Base-by-base conservation (phyloP, 352 stramenopile species). In the Globisporangium nagaii region DNA sequence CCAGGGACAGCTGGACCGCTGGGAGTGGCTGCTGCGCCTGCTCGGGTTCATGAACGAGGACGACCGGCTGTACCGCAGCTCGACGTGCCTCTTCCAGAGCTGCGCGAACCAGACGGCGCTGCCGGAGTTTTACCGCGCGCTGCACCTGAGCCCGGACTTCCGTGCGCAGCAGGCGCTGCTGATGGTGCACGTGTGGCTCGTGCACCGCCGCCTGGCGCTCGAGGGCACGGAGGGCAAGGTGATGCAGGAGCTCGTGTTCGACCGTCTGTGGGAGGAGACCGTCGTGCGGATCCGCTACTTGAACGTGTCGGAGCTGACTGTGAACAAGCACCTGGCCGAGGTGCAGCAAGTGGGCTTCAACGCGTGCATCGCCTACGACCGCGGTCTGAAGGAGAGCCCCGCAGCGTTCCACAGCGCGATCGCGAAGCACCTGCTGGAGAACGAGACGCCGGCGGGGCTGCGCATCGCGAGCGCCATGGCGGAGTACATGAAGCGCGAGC, bases 231-330 rank as follows among this genome's bases (percentile, higher is more conserved):
- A 90, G 10, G 81, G 83, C 46, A 90, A 90, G 65, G 49, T 93
- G 47, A 81, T 96, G 70, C 84, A 98, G 70, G 94, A 98, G 70
- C 80, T 97, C 65, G 72, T 98, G 50, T 99, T 99, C 70, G 93
- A 98, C 62, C 90, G 94, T 19, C 82, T 98, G 19, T 98, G 95
- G 96, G 92, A 98, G 56, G 94, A 98, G 65, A 98, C 93, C 0
- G 71, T 83, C 17, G 79, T 95, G 58, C 87, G 96, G 20, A 98
- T 99, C 58, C 89, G 96, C 15, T 84, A 82, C 46, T 67, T 90
- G 63, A 89, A 97, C 49, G 90, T 98, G 20, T 93, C 90, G 25
- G 95, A 98, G 70, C 66, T 98, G 25, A 96, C 92, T 2, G 91
- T 98, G 24, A 98, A 98, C 75, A 98, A 98, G 74, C 93, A 98